phyloP scores from a whole-genome alignment of 1,139 yeast species.

The Kurtzmaniella quercitrusa region DNA sequence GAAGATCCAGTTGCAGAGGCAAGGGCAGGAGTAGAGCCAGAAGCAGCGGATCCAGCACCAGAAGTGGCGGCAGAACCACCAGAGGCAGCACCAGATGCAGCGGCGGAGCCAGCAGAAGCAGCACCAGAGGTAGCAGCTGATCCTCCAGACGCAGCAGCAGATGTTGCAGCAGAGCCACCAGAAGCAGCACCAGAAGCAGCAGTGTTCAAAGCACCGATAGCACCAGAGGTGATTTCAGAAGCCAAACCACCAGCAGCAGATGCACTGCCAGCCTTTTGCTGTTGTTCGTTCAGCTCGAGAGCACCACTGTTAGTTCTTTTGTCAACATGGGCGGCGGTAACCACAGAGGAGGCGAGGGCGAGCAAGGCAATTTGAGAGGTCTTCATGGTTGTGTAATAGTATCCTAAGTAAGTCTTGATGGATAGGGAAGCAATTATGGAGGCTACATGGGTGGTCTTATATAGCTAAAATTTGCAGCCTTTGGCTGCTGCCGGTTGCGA shows the following conservation, averaged over 20 bases:
- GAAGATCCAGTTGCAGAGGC: conserved; percentile 6
- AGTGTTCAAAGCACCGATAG: conserved; percentile 10
- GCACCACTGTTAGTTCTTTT: conserved; percentile 8
- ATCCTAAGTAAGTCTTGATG: background rate
- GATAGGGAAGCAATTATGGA: background rate
- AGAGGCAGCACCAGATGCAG: conserved; percentile 7
- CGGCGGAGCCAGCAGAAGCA: conserved; percentile 7
- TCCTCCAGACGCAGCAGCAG: conserved; percentile 8
- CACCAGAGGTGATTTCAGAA: conserved; percentile 9
- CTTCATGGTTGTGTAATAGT: conserved; percentile 11
- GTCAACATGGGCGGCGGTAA: conserved; percentile 10
- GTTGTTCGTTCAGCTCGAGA: background rate
- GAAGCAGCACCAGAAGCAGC: conserved; percentile 11
- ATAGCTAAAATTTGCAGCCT: background rate
- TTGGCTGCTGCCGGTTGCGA: background rate
- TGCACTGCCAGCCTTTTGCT: background rate
- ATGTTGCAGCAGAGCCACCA: conserved; percentile 10
- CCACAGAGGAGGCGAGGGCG: conserved; percentile 13
- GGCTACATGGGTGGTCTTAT: background rate
- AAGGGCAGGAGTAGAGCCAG: conserved; percentile 10
- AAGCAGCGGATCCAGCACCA: conserved; percentile 7
- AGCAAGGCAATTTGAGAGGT: conserved; percentile 13
- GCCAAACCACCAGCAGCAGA: conserved; percentile 3
- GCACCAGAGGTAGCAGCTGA: conserved; percentile 5
- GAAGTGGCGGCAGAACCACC: conserved; percentile 7